Evolutionary conservation across 2,329 filamentous ascomycete genomes (phyloP).

Genomic region (Microcyclospora tardicrescens): DNA sequence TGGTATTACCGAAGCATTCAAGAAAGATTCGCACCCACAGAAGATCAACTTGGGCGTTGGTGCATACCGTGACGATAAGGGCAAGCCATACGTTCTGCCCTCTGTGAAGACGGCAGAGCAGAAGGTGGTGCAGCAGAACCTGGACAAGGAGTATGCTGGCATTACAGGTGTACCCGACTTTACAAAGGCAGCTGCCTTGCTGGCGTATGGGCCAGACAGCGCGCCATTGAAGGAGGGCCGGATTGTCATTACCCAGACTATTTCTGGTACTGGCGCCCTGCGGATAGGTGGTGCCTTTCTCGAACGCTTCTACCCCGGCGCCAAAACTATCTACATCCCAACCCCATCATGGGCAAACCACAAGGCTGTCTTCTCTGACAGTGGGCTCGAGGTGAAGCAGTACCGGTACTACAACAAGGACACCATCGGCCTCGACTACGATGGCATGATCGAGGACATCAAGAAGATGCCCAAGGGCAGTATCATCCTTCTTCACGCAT

Average conservation of each 20-base stretch:
- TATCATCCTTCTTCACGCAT: constrained; percentile 89
- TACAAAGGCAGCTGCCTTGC: constrained; percentile 77
- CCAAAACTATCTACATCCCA: constrained; percentile 94
- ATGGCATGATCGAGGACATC: constrained; percentile 82
- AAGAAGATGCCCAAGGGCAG: constrained; percentile 76
- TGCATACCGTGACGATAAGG: constrained; percentile 94
- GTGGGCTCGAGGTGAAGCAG: constrained; percentile 78
- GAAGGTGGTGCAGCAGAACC: constrained; percentile 60
- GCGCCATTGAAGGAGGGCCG: constrained; percentile 59
- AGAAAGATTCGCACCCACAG: constrained; percentile 81
- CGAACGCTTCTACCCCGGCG: constrained; percentile 75
- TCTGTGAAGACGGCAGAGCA: constrained; percentile 83
- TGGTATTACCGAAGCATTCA: constrained; percentile 98
- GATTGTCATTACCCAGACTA: constrained; percentile 89
- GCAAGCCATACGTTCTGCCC: constrained; percentile 94
- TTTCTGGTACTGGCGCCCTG: constrained; percentile 93
- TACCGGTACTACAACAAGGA: constrained; percentile 99
- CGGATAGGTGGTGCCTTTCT: constrained; percentile 92
- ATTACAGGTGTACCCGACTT: constrained; percentile 94
- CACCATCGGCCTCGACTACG: constrained; percentile 95
- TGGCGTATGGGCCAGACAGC: constrained; percentile 79
- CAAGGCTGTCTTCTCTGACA: constrained; percentile 88
- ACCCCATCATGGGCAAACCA: constrained; percentile 98
- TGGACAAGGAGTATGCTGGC: constrained; percentile 96
- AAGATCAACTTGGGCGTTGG: constrained; percentile 99